phyloP scores from a whole-genome alignment of 73 alveolate species.

The Uronychia binucleata region DNA sequence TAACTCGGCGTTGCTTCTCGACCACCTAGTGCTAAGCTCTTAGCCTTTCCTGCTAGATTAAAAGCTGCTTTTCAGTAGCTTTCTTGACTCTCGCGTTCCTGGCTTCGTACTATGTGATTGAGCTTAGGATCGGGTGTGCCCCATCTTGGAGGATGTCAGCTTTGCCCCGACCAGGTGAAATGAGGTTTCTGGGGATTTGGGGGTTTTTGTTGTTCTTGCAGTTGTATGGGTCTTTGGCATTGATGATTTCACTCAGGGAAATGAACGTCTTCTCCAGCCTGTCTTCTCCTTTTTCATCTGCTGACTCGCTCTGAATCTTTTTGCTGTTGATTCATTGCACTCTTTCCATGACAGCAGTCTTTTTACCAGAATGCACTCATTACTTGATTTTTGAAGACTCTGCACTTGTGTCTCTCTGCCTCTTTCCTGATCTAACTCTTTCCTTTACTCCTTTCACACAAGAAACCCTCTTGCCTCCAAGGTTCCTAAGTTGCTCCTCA shows the following conservation, averaged over 20 bases:
- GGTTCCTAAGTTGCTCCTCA: not conserved
- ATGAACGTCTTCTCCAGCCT: not conserved
- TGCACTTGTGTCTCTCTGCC: not conserved
- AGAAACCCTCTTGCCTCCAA: not conserved
- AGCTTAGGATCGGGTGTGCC: not conserved
- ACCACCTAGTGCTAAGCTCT: not conserved
- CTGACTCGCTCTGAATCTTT: too few species aligned
- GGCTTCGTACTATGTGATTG: not conserved
- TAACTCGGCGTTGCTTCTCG: not conserved
- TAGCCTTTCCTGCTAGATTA: not conserved
- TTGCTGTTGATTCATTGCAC: not conserved
- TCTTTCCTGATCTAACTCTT: not conserved
- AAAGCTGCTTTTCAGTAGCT: not conserved
- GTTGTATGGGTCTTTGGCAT: not conserved
- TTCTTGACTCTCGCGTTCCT: not conserved
- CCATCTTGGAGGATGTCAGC: not conserved
- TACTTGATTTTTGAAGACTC: not conserved
- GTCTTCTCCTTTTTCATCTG: not conserved
- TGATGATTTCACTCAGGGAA: not conserved
- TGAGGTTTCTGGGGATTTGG: not conserved
- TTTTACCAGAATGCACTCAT: not conserved
- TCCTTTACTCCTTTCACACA: not conserved
- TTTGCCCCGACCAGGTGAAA: not conserved
- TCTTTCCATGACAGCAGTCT: not conserved
- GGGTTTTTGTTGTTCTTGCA: not conserved